These are phyloP conservation scores for Ammopiptanthus mongolicus DNA, from an alignment of 306 rosid genomes.

Conservation along the genomic window DNA sequence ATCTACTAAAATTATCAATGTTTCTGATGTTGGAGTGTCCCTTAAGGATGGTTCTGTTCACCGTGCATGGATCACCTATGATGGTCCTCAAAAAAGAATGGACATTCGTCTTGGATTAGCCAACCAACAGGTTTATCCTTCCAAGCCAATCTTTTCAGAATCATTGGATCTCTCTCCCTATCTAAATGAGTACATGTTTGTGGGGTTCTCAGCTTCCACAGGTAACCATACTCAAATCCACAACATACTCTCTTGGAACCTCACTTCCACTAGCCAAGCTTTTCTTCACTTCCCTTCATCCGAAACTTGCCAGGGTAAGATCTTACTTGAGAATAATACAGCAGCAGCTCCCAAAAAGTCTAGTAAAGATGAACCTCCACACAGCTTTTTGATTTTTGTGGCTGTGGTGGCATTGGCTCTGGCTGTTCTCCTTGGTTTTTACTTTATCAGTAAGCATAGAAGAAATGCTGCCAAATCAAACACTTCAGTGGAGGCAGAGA, in stretches of 20 bases:
- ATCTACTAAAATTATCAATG: constrained; percentile 46
- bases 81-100: constrained; percentile 52
- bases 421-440: constrained; percentile 34
- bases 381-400: constrained; percentile 50
- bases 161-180: constrained; percentile 29
- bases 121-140: constrained; percentile 27
- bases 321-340: constrained; percentile 31
- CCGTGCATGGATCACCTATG: constrained; percentile 47
- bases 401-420: constrained; percentile 41
- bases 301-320: constrained; percentile 53
- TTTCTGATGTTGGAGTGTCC: constrained; percentile 49
- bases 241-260: constrained; percentile 62
- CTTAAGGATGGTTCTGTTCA: constrained; percentile 45
- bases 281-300: constrained; percentile 54
- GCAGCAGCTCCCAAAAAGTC: background rate
- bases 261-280: constrained; percentile 63
- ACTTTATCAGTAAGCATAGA: constrained; percentile 33
- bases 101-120: constrained; percentile 50
- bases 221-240: constrained; percentile 73
- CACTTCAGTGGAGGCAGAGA: constrained; percentile 31
- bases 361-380: constrained; percentile 23
- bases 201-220: constrained; percentile 83
- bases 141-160: constrained; percentile 53
- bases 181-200: constrained; percentile 76
- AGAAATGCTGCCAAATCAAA: constrained; percentile 22